Conservation (phyloP, 805 yeast species). For the Wickerhamomyces alni region DNA sequence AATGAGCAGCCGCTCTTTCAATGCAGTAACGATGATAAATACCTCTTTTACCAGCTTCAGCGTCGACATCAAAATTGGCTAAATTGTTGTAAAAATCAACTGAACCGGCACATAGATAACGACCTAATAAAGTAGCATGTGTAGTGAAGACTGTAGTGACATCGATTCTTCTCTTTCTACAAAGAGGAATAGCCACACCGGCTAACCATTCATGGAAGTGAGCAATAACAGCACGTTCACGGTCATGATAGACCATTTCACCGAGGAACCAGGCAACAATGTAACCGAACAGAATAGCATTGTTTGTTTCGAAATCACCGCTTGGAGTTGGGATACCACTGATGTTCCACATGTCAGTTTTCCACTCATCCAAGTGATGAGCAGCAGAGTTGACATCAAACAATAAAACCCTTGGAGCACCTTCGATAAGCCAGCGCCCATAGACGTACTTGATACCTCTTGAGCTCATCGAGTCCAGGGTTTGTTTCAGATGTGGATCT, state of each 20-base stretch:
- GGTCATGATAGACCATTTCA: slow-evolving; percentile 80
- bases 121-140: slow-evolving; percentile 92
- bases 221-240: slow-evolving; percentile 81
- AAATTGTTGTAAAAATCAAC: slow-evolving; percentile 93
- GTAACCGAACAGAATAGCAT: slow-evolving; percentile 89
- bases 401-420: slow-evolving; percentile 88
- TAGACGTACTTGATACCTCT: slow-evolving; percentile 81
- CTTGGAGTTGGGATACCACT: slow-evolving; percentile 94
- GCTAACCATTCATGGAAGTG: slow-evolving; percentile 99
- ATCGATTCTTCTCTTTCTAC: slow-evolving; percentile 86
- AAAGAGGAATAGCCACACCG: slow-evolving; percentile 89
- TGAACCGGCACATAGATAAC: slow-evolving; percentile 94
- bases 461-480: slow-evolving; percentile 72
- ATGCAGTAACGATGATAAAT: slow-evolving; percentile 95
- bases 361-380: slow-evolving; percentile 83
- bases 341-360: slow-evolving; percentile 81
- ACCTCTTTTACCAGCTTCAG: slow-evolving; percentile 97
- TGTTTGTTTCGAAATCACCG: slow-evolving; percentile 82
- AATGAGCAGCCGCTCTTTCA: slow-evolving; percentile 93
- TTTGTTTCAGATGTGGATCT: slow-evolving; percentile 47
- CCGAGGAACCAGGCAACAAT: slow-evolving; percentile 96
- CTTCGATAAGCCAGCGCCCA: slow-evolving; percentile 96
- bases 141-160: slow-evolving; percentile 95
- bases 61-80: slow-evolving; percentile 87
- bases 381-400: slow-evolving; percentile 80